Base-by-base conservation (phyloP, 202 grass and related monocot genomes). In the Carex arenaria region DNA sequence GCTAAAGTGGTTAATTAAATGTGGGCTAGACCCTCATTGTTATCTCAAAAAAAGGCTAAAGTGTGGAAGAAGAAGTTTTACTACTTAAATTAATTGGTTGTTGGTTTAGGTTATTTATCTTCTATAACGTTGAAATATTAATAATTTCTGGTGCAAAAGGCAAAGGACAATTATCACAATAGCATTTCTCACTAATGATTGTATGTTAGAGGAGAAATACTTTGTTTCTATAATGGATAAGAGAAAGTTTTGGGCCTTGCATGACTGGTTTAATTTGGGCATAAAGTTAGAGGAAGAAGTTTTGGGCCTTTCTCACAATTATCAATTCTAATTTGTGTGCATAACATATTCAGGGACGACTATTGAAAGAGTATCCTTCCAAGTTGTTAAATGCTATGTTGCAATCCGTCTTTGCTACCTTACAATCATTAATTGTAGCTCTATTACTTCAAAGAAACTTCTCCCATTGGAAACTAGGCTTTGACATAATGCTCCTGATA, bases 351-450 rank as follows among this genome's bases (percentile, higher is more conserved):
- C 83, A 96, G 91, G 90, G 87, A 0, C 88, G 83, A 0, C 43
- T 97, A 84, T 67, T 97, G 78, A 62, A 86, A 23, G 83, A 87
- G 67, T 92, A 92, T 78, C 92, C 92, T 10, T 94, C 94, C 2
- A 91, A 89, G 82, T 87, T 97, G 45, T 84, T 97, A 10, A 94
- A 91, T 72, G 89, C 90, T 20, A 89, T 85, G 22, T 80, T 97
- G 15, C 88, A 97, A 67, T 89, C 88, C 85, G 18, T 80, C 30
- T 94, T 94, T 83, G 88, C 80, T 10, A 85, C 85, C 61, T 10
- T 91, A 4, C 94, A 97, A 83, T 67, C 90, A 4, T 86, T 97
- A 9, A 4, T 88, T 70, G 56, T 92, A 38, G 90, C 90, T 20
- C 67, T 94, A 1, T 63, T 67, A 40, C 62, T 94, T 61, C 85